Conservation (phyloP, 805 yeast genomes). For the Clavispora asparagi region DNA sequence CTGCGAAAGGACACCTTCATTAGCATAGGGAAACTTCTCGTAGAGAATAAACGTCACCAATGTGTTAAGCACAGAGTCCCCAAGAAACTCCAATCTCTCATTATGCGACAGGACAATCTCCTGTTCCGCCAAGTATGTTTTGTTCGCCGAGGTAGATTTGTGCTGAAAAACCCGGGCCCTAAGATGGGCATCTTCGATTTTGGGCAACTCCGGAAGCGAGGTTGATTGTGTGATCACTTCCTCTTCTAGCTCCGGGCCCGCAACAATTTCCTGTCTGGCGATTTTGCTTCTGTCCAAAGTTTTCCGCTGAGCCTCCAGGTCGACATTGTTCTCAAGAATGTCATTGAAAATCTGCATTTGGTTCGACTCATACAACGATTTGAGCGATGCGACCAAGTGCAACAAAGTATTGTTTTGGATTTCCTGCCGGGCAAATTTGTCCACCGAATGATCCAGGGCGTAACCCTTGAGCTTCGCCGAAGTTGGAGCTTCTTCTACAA, state of each 20-base stretch:
- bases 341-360: constrained; percentile 52
- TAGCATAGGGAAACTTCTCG: constrained; percentile 57
- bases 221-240: not conserved
- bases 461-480: constrained; percentile 33
- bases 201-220: constrained; percentile 62
- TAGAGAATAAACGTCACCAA: constrained; percentile 67
- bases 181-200: constrained; percentile 53
- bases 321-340: constrained; percentile 39
- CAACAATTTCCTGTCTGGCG: not conserved
- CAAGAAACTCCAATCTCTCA: constrained; percentile 85
- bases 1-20: constrained; percentile 77
- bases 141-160: constrained; percentile 62
- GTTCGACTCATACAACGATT: constrained; percentile 46
- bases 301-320: constrained; percentile 4
- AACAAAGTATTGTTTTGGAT: constrained; percentile 50
- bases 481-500: constrained; percentile 52
- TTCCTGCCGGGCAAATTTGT: constrained; percentile 44
- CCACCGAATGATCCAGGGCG: constrained; percentile 25
- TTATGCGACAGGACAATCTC: constrained; percentile 65
- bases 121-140: constrained; percentile 47
- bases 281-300: not conserved
- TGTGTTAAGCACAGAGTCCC: constrained; percentile 78
- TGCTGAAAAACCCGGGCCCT: constrained; percentile 75
- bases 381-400: constrained; percentile 55
- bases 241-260: not conserved